A percentile compares a stretch with the other conserved stretches of the same genome.
Evolutionary conservation across 2,329 filamentous ascomycete genomes (phyloP).

Genomic region (Hymenoscyphus occultus): DNA sequence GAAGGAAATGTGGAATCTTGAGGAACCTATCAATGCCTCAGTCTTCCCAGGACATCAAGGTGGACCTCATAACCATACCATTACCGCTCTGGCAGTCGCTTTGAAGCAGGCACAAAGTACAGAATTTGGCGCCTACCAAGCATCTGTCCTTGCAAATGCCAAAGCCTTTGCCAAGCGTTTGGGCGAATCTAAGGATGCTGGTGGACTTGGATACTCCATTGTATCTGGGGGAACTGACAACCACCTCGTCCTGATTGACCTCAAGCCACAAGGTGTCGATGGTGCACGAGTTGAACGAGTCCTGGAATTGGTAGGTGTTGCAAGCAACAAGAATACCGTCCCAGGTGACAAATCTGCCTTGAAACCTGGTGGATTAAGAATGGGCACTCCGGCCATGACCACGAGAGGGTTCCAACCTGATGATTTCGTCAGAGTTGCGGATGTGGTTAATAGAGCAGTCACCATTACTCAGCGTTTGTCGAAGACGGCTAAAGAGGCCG

Average conservation of each 20-base stretch:
- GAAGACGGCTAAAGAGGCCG: conserved; percentile 67
- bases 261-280: conserved; percentile 85
- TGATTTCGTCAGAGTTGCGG: conserved; percentile 83
- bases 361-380: conserved; percentile 86
- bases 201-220: conserved; percentile 79
- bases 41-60: conserved; percentile 98
- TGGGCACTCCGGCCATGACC: conserved; percentile 97
- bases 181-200: conserved; percentile 63
- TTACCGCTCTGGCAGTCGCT: conserved; percentile 90
- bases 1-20: conserved; percentile 84
- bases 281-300: conserved; percentile 87
- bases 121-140: conserved; percentile 91
- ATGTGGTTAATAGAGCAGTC: conserved; percentile 81
- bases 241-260: conserved; percentile 88
- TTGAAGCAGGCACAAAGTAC: conserved; percentile 87
- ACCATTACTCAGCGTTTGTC: conserved; percentile 74
- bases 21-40: conserved; percentile 89
- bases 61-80: conserved; percentile 98
- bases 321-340: conserved; percentile 99
- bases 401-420: conserved; percentile 86
- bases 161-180: conserved; percentile 75
- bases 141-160: conserved; percentile 85
- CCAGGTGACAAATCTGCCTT: conserved; percentile 92
- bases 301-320: conserved; percentile 88
- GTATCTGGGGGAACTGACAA: conserved; percentile 96